Base-by-base conservation (phyloP, 495 filamentous ascomycete genomes). In the Choiromyces venosus region DNA sequence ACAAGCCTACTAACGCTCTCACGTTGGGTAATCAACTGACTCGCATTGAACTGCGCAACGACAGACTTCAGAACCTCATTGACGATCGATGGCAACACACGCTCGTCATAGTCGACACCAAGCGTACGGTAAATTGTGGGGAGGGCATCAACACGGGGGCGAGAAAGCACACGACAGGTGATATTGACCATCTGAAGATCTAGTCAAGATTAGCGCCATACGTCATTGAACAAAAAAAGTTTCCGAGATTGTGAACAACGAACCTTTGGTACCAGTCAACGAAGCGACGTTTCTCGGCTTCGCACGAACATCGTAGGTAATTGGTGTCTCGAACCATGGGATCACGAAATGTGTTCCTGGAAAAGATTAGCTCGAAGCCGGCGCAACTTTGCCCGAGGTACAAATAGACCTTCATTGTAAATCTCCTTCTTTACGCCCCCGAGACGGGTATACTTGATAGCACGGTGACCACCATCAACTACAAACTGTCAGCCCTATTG, bases 171-270 rank as follows among this genome's bases (percentile, higher is more conserved):
- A 93, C 95, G 96, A 85, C 95, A 99, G 81, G 96, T 99, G 83
- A 99, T 99, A 87, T 99, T 99, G 82, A 99, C 95, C 95, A 99
- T 99, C 87, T 99, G 95, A 82, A 99, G 85, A 84, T 99, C 95
- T 81, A 19, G 37, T 37, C 25, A 14, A 61, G 18, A 33, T 61
- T 16, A 61, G 33, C 25, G n/a, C 40, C 42, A 14, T 3, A 40
- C 4, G 37, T 56, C 21, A 73, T 44, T 42, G 19, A 8, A 21
- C 44, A 37, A 35, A 65, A 37, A 19, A 6, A 1, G 37, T 8
- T 37, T n/a, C 19, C 3, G 67, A 0, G 19, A 35, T 44, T 18
- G 3, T 33, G 64, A 67, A 36, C 8, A 25, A 40, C 29, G 25
- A 74, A 81, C 79, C 80, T 85, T 99, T 99, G 81, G 95, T 99